Evolutionary conservation across 1,284 basidiomycete genomes (phyloP).

Genomic region (Naganishia albida): DNA sequence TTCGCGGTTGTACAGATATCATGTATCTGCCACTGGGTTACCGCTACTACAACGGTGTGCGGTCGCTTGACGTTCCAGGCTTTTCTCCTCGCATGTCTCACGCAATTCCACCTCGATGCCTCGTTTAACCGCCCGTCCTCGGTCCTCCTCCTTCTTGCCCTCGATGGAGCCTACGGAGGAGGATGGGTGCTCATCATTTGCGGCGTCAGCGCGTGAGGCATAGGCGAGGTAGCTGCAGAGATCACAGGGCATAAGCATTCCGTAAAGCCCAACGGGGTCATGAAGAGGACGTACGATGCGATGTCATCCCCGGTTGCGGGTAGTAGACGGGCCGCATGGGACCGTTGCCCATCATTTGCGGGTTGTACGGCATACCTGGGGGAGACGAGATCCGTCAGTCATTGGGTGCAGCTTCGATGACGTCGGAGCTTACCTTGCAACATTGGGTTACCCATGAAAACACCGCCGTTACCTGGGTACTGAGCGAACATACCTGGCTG

Average conservation of each 20-base stretch:
- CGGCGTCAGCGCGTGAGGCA: conserved; percentile 2
- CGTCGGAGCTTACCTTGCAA: conserved; percentile 8
- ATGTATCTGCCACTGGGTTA: too few species aligned
- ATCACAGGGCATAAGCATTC: background rate
- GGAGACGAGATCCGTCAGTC: background rate
- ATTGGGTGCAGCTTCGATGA: background rate
- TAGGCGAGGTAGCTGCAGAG: background rate
- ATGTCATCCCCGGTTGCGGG: conserved; percentile 16
- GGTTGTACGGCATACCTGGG: conserved; percentile 25
- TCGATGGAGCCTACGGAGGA: too few species aligned
- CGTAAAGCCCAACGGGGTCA: background rate
- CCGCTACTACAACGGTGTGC: too few species aligned
- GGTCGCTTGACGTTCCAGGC: too few species aligned
- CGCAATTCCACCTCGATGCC: too few species aligned
- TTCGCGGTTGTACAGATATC: too few species aligned
- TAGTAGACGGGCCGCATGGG: conserved; percentile 19
- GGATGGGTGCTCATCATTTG: background rate
- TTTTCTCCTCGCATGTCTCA: too few species aligned
- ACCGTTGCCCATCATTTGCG: conserved; percentile 21
- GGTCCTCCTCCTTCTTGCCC: too few species aligned
- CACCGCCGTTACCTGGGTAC: conserved; percentile 4
- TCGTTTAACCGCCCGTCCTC: too few species aligned
- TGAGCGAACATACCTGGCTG: conserved; percentile 22
- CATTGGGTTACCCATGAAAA: conserved; percentile 19
- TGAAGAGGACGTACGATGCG: conserved; percentile 1